phyloP scores from a whole-genome alignment of 2,329 filamentous ascomycete genomes.

The Trichoderma hamatum region DNA sequence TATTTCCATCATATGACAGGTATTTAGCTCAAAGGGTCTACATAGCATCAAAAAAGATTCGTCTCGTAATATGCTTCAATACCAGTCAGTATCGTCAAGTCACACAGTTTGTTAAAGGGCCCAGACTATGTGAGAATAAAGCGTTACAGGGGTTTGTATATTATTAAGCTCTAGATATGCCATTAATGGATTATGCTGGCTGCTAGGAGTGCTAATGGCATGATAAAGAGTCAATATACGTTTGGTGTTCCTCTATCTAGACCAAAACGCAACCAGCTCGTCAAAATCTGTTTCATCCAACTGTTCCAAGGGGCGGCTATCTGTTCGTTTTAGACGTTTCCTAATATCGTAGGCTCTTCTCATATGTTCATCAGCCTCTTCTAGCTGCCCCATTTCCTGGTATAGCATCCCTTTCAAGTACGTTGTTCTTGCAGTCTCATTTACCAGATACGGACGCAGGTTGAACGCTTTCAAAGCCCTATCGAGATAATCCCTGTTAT shows the following conservation, averaged over 20 bases:
- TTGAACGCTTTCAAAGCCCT: neutral
- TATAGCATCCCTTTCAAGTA: neutral
- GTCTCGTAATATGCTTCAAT: too few relatives aligned
- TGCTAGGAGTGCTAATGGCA: too few relatives aligned
- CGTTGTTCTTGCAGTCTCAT: slow-evolving; percentile 2
- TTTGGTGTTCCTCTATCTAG: neutral
- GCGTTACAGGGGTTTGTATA: too few relatives aligned
- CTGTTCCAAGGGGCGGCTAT: neutral
- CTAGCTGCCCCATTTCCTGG: neutral
- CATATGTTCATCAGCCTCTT: neutral
- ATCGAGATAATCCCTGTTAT: neutral
- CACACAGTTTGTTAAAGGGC: too few relatives aligned
- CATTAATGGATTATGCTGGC: too few relatives aligned
- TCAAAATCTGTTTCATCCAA: slow-evolving; percentile 1
- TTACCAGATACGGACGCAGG: neutral
- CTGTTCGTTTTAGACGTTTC: neutral
- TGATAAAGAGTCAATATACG: too few relatives aligned
- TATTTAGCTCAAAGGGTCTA: too few relatives aligned
- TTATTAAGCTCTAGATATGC: too few relatives aligned
- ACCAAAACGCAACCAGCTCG: neutral
- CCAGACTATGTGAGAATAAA: too few relatives aligned
- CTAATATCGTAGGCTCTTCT: neutral
- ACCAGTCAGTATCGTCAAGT: too few relatives aligned
- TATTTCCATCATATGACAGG: too few relatives aligned
- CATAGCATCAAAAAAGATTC: too few relatives aligned